Evolutionary conservation across 2,329 filamentous ascomycete genomes (phyloP).

Genomic region (Aspergillus sp.): DNA sequence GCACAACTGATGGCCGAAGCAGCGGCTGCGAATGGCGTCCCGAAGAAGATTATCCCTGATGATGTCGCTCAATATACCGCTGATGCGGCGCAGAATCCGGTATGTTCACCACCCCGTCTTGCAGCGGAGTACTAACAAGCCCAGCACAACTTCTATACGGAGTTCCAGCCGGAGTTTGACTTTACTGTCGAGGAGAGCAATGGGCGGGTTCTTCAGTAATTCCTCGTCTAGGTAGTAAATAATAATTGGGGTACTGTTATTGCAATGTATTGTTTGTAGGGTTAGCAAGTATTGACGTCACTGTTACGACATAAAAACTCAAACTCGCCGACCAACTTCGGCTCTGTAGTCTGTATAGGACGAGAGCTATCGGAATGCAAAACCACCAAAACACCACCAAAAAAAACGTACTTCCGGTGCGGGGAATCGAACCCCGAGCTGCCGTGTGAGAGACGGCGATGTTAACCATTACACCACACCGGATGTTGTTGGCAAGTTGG

Average conservation of each 20-base stretch:
- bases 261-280: not conserved
- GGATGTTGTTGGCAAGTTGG: constrained; percentile 7
- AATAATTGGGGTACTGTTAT: too few species aligned
- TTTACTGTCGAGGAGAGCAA: constrained; percentile 40
- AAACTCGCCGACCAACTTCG: too few species aligned
- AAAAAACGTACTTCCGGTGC: constrained; percentile 17
- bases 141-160: constrained; percentile 41
- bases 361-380: not conserved
- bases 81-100: constrained; percentile 36
- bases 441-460: constrained; percentile 25
- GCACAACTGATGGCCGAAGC: constrained; percentile 44
- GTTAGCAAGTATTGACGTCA: too few species aligned
- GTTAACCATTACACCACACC: constrained; percentile 25
- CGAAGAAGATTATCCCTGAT: constrained; percentile 35
- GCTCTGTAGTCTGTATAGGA: not conserved
- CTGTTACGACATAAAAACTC: too few species aligned
- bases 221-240: not conserved
- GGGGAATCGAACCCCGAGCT: constrained; percentile 26
- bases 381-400: not conserved
- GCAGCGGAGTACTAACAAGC: constrained; percentile 9
- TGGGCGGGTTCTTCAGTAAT: constrained; percentile 30
- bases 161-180: constrained; percentile 42
- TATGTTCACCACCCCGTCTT: constrained; percentile 19
- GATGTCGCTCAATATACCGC: constrained; percentile 38
- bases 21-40: constrained; percentile 39